Percentiles rank a stretch among this genome's conserved stretches.
phyloP scores from a whole-genome alignment of 1,139 yeast species.

The Nakaseomyces kungkrabaensis region DNA sequence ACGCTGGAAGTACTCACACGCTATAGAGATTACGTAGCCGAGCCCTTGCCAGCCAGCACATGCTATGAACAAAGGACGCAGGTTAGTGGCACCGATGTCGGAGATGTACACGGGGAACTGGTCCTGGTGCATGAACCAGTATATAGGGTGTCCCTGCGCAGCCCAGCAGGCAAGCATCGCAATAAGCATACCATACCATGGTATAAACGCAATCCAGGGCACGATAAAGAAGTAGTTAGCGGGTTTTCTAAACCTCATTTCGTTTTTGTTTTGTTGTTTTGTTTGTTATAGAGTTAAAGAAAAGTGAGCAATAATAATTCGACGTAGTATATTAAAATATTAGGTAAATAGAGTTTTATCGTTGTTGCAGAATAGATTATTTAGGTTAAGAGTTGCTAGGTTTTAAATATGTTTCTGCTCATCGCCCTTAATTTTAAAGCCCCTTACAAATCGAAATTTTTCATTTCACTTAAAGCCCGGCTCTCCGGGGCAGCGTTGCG shows the following conservation, averaged over 20 bases:
- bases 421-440: too few relatives aligned
- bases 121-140: conserved; percentile 42
- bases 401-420: too few relatives aligned
- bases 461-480: too few relatives aligned
- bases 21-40: conserved; percentile 53
- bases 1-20: conserved; percentile 29
- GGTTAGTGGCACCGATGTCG: conserved; percentile 74
- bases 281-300: not conserved
- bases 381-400: too few relatives aligned
- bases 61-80: conserved; percentile 76
- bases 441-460: too few relatives aligned
- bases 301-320: too few relatives aligned
- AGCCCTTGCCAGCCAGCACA: conserved; percentile 73
- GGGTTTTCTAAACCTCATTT: conserved; percentile 13
- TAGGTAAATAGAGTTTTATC: too few relatives aligned
- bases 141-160: conserved; percentile 66
- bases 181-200: conserved; percentile 74
- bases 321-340: too few relatives aligned
- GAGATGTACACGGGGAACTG: conserved; percentile 65
- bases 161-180: conserved; percentile 67
- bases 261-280: not conserved
- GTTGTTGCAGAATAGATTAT: too few relatives aligned
- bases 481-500: too few relatives aligned
- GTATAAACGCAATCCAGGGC: conserved; percentile 46
- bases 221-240: conserved; percentile 35